These are phyloP conservation scores for Cyberlindnera bimundalis DNA, from an alignment of 805 yeast species.

Conservation along the genomic window DNA sequence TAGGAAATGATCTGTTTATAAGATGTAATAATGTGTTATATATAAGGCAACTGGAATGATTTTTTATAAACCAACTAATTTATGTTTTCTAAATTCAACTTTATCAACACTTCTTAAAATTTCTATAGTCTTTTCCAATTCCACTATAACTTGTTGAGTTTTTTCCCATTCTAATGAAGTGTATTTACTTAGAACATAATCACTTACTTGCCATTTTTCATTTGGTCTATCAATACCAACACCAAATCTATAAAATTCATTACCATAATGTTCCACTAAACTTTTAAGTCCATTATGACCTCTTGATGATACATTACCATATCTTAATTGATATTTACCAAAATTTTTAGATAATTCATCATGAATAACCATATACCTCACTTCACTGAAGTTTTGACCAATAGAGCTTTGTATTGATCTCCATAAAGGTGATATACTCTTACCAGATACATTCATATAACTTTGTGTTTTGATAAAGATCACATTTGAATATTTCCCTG, in stretches of 20 bases:
- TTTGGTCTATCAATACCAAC: slow-evolving; percentile 77
- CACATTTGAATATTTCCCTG: slow-evolving; percentile 29
- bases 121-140: slow-evolving; percentile 37
- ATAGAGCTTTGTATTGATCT: slow-evolving; percentile 20
- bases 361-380: slow-evolving; percentile 58
- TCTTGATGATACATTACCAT: slow-evolving; percentile 57
- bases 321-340: slow-evolving; percentile 64
- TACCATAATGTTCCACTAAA: slow-evolving; percentile 44
- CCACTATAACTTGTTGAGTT: slow-evolving; percentile 37
- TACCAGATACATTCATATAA: slow-evolving; percentile 72
- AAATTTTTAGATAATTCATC: slow-evolving; percentile 70
- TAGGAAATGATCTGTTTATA: slow-evolving; percentile 75
- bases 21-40: slow-evolving; percentile 87
- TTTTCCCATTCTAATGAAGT: slow-evolving; percentile 38
- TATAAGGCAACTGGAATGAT: slow-evolving; percentile 22
- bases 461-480: slow-evolving; percentile 49
- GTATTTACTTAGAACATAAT: slow-evolving; percentile 61
- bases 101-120: slow-evolving; percentile 11
- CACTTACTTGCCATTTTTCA: slow-evolving; percentile 41
- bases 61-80: not conserved
- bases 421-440: slow-evolving; percentile 50
- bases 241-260: slow-evolving; percentile 59
- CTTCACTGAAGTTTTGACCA: slow-evolving; percentile 29
- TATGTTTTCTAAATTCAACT: not conserved
- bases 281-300: slow-evolving; percentile 85